Base-by-base conservation (phyloP, 305 asterid genomes). In the Stenogyne calaminthoides region DNA sequence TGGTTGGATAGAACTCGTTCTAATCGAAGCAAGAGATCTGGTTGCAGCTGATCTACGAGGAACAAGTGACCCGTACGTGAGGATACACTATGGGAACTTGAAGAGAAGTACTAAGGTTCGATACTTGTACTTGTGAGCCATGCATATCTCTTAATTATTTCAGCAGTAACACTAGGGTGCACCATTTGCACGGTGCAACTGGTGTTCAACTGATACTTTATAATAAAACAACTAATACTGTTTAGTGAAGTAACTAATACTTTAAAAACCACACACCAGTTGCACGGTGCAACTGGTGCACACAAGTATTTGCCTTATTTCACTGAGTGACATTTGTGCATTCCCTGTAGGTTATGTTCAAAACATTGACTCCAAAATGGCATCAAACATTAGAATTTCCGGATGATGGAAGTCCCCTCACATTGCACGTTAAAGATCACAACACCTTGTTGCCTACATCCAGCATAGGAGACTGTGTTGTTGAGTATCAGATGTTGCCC, bases 21-120 rank as follows among this genome's bases (percentile, higher is more conserved):
- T 95, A 47, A 88, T 95, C 22, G 99, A 93, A 80, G 99, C 91
- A 39, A 86, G 87, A 83, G 99, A 95, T 79, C 97, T 95, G 46
- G 65, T 95, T 76, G 99, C 92, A 69, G 99, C 99, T 74, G 99
- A 95, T 87, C 79, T 91, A 32, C 84, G 99, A 83, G 99, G 99
- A 64, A 95, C 97, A 9, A 95, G 99, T 68, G 99, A 95, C 83
- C 99, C 99, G 57, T 95, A 80, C 52, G 99, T 95, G 78, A 88
- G 91, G 79, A 89, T 95, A 71, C 93, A 93, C 44, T 95, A 95
- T 34, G 99, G 99, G 12, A 84, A 80, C 87, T 77, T 89, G 88
- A 93, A 89, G 90, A 91, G 88, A 85, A 87, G 84, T 49, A 95
- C 97, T 7, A 95, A 95, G 96, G 98, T 95, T 51, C 70, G 90